Evolutionary conservation across 352 stramenopile species (phyloP).

Genomic region (Globisporangium perplexum): DNA sequence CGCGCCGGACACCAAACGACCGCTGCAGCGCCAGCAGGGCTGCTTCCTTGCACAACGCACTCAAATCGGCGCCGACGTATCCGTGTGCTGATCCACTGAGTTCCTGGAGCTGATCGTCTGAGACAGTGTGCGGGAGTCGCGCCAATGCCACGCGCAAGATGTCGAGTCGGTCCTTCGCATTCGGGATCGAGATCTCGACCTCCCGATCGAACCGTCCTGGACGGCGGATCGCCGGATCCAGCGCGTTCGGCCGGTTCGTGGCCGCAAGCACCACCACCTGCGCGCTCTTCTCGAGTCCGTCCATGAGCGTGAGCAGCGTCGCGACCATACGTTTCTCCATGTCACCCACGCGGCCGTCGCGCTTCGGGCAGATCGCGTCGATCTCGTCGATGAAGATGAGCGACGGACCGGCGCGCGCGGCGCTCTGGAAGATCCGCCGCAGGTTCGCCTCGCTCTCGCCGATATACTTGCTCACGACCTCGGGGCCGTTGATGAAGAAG

Average conservation of each 20-base stretch:
- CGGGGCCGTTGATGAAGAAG: constrained; percentile 95
- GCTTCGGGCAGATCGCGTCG: constrained; percentile 86
- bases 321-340: constrained; percentile 84
- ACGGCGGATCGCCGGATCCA: constrained; percentile 91
- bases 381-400: constrained; percentile 89
- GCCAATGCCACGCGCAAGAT: constrained; percentile 91
- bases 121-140: constrained; percentile 78
- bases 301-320: constrained; percentile 88
- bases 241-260: constrained; percentile 85
- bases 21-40: constrained; percentile 60
- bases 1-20: constrained; percentile 15
- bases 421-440: constrained; percentile 56
- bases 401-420: constrained; percentile 38
- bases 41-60: constrained; percentile 72
- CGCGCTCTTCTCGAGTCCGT: constrained; percentile 60
- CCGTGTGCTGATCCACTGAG: constrained; percentile 94
- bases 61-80: constrained; percentile 89
- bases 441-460: constrained; percentile 89
- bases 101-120: constrained; percentile 84
- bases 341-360: constrained; percentile 70
- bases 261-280: constrained; percentile 73
- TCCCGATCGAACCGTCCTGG: constrained; percentile 96
- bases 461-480: constrained; percentile 94
- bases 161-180: constrained; percentile 88
- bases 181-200: constrained; percentile 95